phyloP scores from a whole-genome alignment of 345 rosid species.

The Heritiera littoralis region DNA sequence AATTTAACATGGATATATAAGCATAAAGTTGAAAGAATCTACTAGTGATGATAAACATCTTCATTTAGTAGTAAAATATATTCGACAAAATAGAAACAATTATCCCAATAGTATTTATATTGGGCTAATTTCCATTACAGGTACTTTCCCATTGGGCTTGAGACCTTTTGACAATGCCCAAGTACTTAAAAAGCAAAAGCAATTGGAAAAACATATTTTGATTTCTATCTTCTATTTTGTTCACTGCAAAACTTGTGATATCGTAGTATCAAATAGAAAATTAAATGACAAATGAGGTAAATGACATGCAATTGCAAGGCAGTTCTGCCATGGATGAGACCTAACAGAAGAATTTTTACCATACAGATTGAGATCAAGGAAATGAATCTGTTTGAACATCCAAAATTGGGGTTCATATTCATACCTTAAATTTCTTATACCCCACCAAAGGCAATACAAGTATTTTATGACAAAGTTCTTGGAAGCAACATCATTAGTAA shows the following conservation, averaged over 20 bases:
- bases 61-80: not conserved
- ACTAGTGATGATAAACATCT: not conserved
- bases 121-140: too few species aligned
- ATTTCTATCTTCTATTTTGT: too few species aligned
- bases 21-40: not conserved
- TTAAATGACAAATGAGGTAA: not conserved
- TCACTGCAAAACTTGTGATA: not conserved
- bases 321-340: not conserved
- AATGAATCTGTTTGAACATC: not conserved
- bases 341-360: not conserved
- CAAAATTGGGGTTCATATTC: slow-evolving; percentile 14
- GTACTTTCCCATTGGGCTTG: too few species aligned
- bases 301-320: not conserved
- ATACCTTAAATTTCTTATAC: slow-evolving; percentile 78
- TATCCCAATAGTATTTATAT: too few species aligned
- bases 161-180: too few species aligned
- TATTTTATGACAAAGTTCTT: slow-evolving; percentile 53
- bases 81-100: not conserved
- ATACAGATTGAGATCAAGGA: not conserved
- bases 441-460: slow-evolving; percentile 93
- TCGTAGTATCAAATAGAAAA: not conserved
- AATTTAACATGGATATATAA: not conserved
- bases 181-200: too few species aligned
- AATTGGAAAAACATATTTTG: not conserved
- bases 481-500: slow-evolving; percentile 61